phyloP scores from a whole-genome alignment of 352 stramenopile genomes.

The Albugo candida region DNA sequence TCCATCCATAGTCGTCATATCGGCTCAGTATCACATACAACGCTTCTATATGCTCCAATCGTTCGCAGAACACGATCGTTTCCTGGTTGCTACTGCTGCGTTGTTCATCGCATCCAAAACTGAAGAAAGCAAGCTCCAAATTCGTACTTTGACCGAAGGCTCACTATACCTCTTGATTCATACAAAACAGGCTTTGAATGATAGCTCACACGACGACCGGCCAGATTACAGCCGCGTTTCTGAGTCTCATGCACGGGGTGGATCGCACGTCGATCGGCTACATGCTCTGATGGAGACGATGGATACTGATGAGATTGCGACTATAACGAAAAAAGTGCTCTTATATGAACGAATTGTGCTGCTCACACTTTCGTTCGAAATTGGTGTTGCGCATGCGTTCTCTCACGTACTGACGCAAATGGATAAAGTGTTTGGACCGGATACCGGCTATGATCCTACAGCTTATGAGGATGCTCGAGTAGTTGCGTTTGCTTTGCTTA shows the following conservation, averaged over 20 bases:
- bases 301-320: slow-evolving; percentile 47
- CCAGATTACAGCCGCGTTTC: too few relatives aligned
- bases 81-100: slow-evolving; percentile 46
- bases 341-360: slow-evolving; percentile 50
- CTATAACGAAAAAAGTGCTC: slow-evolving; percentile 33
- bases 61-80: slow-evolving; percentile 58
- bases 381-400: slow-evolving; percentile 45
- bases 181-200: slow-evolving; percentile 12
- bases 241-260: too few relatives aligned
- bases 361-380: slow-evolving; percentile 54
- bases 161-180: slow-evolving; percentile 41
- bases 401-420: slow-evolving; percentile 31
- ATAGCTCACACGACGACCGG: not conserved
- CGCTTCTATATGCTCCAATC: slow-evolving; percentile 65
- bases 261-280: slow-evolving; percentile 47
- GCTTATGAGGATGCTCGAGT: slow-evolving; percentile 24
- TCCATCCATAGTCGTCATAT: slow-evolving; percentile 24
- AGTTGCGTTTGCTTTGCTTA: slow-evolving; percentile 30
- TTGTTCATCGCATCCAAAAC: slow-evolving; percentile 60
- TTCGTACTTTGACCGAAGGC: slow-evolving; percentile 56
- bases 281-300: slow-evolving; percentile 33
- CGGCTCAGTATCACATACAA: slow-evolving; percentile 50
- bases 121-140: slow-evolving; percentile 62
- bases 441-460: slow-evolving; percentile 32
- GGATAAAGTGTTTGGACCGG: slow-evolving; percentile 29